phyloP scores from a whole-genome alignment of 2,329 filamentous ascomycete species.

The Pseudogymnoascus sp. region DNA sequence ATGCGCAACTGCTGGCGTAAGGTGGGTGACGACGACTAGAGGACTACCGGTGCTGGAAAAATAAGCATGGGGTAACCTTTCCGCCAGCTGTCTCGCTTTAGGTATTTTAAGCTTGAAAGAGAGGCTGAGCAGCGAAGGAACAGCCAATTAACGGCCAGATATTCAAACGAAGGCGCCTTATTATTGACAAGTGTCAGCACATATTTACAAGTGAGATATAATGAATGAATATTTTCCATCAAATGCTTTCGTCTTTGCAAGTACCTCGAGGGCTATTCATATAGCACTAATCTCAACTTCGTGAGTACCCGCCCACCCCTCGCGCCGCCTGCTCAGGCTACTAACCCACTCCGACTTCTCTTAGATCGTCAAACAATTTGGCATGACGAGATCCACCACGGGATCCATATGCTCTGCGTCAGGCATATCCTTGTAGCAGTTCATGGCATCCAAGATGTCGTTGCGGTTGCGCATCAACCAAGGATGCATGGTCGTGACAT shows the following conservation, averaged over 20 bases:
- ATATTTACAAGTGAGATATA: neutral
- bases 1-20: neutral
- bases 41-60: neutral
- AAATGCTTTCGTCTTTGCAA: neutral
- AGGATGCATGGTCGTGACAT: conserved; percentile 17
- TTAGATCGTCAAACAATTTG: neutral
- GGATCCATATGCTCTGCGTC: neutral
- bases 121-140: neutral
- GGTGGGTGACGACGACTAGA: neutral
- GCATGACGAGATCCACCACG: neutral
- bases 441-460: conserved; percentile 5
- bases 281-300: neutral
- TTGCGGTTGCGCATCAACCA: conserved; percentile 15
- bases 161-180: neutral
- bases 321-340: neutral
- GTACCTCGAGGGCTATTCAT: neutral
- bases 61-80: neutral
- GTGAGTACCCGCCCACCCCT: neutral
- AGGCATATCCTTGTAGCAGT: neutral
- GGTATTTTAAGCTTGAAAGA: neutral
- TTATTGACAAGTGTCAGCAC: neutral
- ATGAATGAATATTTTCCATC: neutral
- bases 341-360: neutral
- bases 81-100: neutral
- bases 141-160: neutral